These are phyloP conservation scores for Curvularia sp. DNA, from an alignment of 2,329 filamentous ascomycete genomes.

Conservation along the genomic window DNA sequence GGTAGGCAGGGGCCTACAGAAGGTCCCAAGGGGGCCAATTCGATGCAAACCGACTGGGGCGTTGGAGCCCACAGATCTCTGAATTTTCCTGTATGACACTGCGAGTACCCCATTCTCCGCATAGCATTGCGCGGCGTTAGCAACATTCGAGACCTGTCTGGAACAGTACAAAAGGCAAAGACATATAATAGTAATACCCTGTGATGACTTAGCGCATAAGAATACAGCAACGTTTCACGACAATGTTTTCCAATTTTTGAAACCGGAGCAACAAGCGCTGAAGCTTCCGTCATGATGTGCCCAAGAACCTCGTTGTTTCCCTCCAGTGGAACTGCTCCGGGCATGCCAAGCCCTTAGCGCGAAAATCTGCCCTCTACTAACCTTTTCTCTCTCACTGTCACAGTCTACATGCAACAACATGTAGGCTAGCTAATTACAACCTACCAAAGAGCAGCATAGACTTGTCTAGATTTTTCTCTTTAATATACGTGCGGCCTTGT, in stretches of 20 bases:
- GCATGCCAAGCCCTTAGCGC: constrained; percentile 30
- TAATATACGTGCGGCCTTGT: not conserved
- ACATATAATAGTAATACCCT: constrained; percentile 30
- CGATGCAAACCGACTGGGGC: not conserved
- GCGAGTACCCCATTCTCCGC: constrained; percentile 15
- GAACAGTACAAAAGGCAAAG: constrained; percentile 16
- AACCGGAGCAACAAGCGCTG: not conserved
- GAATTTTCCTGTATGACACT: constrained; percentile 3
- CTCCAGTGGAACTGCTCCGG: constrained; percentile 12
- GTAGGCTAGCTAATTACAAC: constrained; percentile 1
- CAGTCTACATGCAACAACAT: constrained; percentile 7
- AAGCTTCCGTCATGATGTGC: not conserved
- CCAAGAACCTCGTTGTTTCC: not conserved
- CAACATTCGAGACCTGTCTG: constrained; percentile 12
- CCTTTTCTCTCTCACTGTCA: constrained; percentile 1
- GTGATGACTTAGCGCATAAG: not conserved
- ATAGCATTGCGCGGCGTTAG: constrained; percentile 32
- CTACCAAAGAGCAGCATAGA: not conserved
- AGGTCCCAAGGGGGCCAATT: not conserved
- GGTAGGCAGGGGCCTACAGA: not conserved
- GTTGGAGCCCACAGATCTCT: not conserved
- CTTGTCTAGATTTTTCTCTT: not conserved
- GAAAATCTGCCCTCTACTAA: constrained; percentile 30
- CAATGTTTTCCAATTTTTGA: not conserved
- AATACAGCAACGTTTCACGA: not conserved